Percentiles rank a stretch among this genome's conserved stretches.
phyloP scores from a whole-genome alignment of 495 filamentous ascomycete genomes.

The Podospora australis region DNA sequence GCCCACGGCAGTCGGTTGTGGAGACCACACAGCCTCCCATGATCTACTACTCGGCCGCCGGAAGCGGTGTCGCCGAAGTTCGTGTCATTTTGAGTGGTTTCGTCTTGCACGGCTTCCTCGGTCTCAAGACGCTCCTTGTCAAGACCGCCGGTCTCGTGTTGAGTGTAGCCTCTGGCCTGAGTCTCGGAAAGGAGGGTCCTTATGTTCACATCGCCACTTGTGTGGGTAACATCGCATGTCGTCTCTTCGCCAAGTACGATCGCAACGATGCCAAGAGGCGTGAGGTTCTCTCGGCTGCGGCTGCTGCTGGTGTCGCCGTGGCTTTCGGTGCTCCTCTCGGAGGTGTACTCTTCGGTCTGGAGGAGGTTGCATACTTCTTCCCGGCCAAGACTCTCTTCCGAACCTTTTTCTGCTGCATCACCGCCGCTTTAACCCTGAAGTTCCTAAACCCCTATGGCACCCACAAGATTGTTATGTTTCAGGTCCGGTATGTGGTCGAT shows the following conservation, averaged over 20 bases:
- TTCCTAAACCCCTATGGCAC: constrained; percentile 96
- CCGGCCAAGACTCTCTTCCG: constrained; percentile 97
- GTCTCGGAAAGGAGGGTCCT: constrained; percentile 92
- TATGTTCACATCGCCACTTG: constrained; percentile 97
- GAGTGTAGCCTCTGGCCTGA: constrained; percentile 86
- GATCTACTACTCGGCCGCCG: constrained; percentile 92
- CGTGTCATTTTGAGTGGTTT: constrained; percentile 97
- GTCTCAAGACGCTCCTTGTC: constrained; percentile 77
- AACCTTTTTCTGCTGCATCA: constrained; percentile 98
- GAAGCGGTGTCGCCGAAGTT: constrained; percentile 94
- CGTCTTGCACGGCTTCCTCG: constrained; percentile 92
- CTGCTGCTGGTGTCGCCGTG: constrained; percentile 88
- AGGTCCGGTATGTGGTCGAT: constrained; percentile 86
- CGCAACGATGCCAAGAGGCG: constrained; percentile 81
- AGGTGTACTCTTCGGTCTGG: constrained; percentile 87
- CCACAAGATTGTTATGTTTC: constrained; percentile 91
- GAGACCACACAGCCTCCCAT: constrained; percentile 53
- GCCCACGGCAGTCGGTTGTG: constrained; percentile 25
- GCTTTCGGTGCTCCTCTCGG: constrained; percentile 92
- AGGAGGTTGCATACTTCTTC: constrained; percentile 96
- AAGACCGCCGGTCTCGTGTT: constrained; percentile 81
- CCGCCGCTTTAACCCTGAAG: constrained; percentile 80
- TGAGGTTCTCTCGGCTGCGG: constrained; percentile 87
- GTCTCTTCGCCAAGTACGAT: constrained; percentile 88
- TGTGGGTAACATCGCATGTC: constrained; percentile 90